Percentiles rank a stretch among this genome's conserved stretches.
phyloP scores from a whole-genome alignment of 768 basidiomycete species.

The Sporobolomyces pararoseus region DNA sequence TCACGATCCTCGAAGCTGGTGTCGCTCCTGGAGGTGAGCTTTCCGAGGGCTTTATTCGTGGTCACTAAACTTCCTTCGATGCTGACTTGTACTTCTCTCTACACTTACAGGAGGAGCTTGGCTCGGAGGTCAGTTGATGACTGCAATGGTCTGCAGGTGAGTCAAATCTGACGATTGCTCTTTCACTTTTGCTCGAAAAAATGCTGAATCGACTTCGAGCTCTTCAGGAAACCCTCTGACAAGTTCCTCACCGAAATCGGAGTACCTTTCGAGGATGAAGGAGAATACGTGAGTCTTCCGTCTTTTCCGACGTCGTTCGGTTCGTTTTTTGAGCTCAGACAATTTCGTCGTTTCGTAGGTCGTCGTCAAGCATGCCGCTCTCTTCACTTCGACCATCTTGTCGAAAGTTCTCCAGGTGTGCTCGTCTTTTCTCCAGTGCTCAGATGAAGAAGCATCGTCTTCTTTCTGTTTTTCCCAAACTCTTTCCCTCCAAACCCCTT shows the following conservation, averaged over 20 bases:
- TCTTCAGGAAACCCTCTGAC: constrained; percentile 65
- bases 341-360: constrained; percentile 8
- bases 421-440: constrained; percentile 51
- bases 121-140: constrained; percentile 60
- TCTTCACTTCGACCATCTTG: constrained; percentile 73
- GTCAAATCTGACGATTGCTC: no score
- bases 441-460: no score
- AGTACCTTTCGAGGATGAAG: constrained; percentile 73
- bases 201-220: no score
- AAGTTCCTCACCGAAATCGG: constrained; percentile 66
- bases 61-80: not conserved
- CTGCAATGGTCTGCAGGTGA: constrained; percentile 64
- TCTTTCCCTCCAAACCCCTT: not conserved
- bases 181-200: no score
- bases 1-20: constrained; percentile 67
- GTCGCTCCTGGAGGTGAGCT: constrained; percentile 73
- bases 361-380: constrained; percentile 72
- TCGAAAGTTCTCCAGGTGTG: constrained; percentile 56
- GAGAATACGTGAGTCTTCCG: constrained; percentile 57
- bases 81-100: constrained; percentile 46
- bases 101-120: not conserved
- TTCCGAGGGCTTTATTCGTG: constrained; percentile 48
- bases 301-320: not conserved
- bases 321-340: not conserved
- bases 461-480: not conserved